phyloP scores from a whole-genome alignment of 2,329 filamentous ascomycete species.

The Colletotrichum viniferum region DNA sequence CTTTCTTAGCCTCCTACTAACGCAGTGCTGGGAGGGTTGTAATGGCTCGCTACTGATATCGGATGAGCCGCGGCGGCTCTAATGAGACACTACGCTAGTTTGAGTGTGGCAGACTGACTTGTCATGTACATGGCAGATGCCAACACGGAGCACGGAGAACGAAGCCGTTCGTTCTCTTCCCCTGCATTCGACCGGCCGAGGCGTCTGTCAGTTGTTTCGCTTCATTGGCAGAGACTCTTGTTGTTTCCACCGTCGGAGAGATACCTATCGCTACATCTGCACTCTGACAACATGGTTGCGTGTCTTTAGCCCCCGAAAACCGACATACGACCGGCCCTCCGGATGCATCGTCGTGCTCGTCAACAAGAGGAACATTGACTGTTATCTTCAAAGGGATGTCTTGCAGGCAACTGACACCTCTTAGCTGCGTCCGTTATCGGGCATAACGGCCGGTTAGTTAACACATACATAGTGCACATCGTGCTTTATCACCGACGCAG shows the following conservation, averaged over 20 bases:
- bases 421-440: not conserved
- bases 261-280: not conserved
- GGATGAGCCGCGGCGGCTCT: not conserved
- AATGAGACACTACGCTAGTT: not conserved
- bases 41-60: not conserved
- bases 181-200: not conserved
- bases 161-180: not conserved
- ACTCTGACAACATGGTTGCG: not conserved
- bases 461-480: not conserved
- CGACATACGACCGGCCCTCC: not conserved
- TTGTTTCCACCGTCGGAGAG: not conserved
- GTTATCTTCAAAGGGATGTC: not conserved
- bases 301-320: not conserved
- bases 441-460: not conserved
- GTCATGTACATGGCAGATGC: not conserved
- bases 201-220: not conserved
- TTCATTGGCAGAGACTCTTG: not conserved
- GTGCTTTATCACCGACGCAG: not conserved
- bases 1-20: not conserved
- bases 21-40: not conserved
- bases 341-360: not conserved
- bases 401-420: not conserved
- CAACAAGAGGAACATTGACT: not conserved
- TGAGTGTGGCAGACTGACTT: not conserved
- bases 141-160: not conserved